Evolutionary conservation across 164 flowering plant genomes (phyloP).

Genomic region (Liquidambar formosana): DNA sequence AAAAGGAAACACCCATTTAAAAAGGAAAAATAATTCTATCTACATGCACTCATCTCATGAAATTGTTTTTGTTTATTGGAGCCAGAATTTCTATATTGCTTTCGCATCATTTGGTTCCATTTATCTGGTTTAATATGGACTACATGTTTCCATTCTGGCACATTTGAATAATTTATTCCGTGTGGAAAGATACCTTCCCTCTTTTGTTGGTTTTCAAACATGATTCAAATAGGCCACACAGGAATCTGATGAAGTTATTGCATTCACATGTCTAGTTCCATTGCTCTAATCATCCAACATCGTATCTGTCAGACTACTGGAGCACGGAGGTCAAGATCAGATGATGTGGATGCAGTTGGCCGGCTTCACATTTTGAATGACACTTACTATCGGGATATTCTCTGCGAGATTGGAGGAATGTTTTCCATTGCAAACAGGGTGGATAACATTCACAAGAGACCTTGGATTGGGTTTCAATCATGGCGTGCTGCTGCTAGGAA

Average conservation of each 20-base stretch:
- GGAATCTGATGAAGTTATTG: neutral
- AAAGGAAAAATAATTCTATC: too few species aligned
- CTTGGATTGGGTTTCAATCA: constrained; percentile 99
- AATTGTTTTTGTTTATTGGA: neutral
- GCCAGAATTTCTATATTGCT: neutral
- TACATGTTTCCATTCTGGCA: neutral
- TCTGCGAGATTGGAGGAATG: constrained; percentile 95
- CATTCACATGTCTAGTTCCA: neutral
- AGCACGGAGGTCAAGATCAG: constrained; percentile 69
- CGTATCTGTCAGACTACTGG: constrained; percentile 54
- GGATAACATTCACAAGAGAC: constrained; percentile 81
- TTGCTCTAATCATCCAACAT: constrained; percentile 14
- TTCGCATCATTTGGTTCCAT: neutral
- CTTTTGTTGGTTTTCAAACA: neutral
- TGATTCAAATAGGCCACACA: neutral
- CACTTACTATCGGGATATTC: constrained; percentile 62
- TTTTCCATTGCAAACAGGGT: constrained; percentile 81
- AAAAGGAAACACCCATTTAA: too few species aligned
- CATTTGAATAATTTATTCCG: neutral
- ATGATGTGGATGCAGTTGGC: constrained; percentile 89
- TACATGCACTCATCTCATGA: neutral
- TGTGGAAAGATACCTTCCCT: neutral
- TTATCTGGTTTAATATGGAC: neutral
- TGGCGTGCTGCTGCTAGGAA: constrained; percentile 92
- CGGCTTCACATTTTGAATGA: constrained; percentile 82